These are phyloP conservation scores for Craspedostauros australis DNA, from an alignment of 108 stramenopile genomes.

Conservation along the genomic window DNA sequence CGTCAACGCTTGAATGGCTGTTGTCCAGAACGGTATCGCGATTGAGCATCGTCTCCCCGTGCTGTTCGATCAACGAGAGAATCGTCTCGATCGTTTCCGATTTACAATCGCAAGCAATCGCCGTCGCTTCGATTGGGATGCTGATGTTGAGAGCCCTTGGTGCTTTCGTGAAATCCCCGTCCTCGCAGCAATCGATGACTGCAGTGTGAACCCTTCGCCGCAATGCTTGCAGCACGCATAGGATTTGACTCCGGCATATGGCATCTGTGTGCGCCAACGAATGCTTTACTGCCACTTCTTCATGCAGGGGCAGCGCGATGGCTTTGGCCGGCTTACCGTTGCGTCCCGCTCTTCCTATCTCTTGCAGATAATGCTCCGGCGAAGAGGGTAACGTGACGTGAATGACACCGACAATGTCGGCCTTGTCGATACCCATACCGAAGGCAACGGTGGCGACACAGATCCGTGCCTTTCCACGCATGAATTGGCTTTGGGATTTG, in stretches of 20 bases:
- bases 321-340: constrained; percentile 81
- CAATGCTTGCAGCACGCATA: constrained; percentile 28
- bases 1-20: too few relatives aligned
- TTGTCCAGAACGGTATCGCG: too few relatives aligned
- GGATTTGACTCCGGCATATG: constrained; percentile 58
- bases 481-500: constrained; percentile 75
- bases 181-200: background rate
- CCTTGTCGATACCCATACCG: constrained; percentile 97
- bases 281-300: constrained; percentile 65
- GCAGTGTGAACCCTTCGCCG: background rate
- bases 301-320: constrained; percentile 61
- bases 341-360: constrained; percentile 96
- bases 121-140: constrained; percentile 41
- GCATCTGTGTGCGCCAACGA: constrained; percentile 75
- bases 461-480: constrained; percentile 83
- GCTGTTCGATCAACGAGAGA: constrained; percentile 64
- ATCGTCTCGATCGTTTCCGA: constrained; percentile 84
- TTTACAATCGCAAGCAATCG: constrained; percentile 64
- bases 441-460: constrained; percentile 95
- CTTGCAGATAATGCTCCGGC: constrained; percentile 93
- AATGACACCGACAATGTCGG: constrained; percentile 81
- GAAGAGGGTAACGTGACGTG: constrained; percentile 87
- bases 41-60: too few relatives aligned
- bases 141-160: constrained; percentile 34
- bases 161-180: background rate